Percentiles rank a stretch among this genome's conserved stretches.
Evolutionary conservation across 192 early-diverging fungal genomes (phyloP).

Genomic region (Backusella psychrophila): DNA sequence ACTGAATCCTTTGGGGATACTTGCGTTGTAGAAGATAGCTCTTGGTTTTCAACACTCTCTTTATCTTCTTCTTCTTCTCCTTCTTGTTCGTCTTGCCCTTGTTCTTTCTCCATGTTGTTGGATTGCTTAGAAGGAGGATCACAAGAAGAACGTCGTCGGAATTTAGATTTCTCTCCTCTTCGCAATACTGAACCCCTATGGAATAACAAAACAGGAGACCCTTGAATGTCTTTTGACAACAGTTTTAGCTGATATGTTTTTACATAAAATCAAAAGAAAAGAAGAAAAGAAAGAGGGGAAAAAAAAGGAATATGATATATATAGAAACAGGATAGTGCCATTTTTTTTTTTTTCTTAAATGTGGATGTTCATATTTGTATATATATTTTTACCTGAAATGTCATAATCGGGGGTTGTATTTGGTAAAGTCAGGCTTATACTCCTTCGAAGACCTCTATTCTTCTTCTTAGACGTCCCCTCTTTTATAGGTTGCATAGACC

Average conservation of each 20-base stretch:
- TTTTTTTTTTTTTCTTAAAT: constrained; percentile 3
- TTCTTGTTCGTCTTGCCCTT: not conserved
- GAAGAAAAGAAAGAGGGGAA: constrained; percentile 17
- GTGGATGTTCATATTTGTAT: not conserved
- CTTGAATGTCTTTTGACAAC: constrained; percentile 19
- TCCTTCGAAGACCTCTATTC: constrained; percentile 6
- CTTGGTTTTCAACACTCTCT: not conserved
- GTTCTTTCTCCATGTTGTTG: not conserved
- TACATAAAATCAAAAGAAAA: constrained; percentile 4
- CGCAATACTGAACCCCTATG: constrained; percentile 34
- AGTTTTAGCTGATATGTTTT: constrained; percentile 16
- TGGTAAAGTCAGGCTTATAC: constrained; percentile 19
- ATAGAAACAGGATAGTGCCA: not conserved
- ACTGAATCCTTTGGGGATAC: constrained; percentile 2
- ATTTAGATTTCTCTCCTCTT: constrained; percentile 49
- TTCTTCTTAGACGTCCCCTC: constrained; percentile 1
- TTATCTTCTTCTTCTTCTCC: not conserved
- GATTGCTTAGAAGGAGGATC: not conserved
- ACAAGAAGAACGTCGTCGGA: constrained; percentile 46
- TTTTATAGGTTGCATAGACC: constrained; percentile 4
- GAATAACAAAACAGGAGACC: constrained; percentile 28
- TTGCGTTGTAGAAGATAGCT: not conserved
- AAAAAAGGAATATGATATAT: not conserved
- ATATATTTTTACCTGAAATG: constrained; percentile 1
- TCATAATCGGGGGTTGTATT: not conserved